A percentile compares a stretch with the other conserved stretches of the same genome.
Evolutionary conservation across 352 stramenopile genomes (phyloP).

Genomic region (Pythium rhizo-oryzae): DNA sequence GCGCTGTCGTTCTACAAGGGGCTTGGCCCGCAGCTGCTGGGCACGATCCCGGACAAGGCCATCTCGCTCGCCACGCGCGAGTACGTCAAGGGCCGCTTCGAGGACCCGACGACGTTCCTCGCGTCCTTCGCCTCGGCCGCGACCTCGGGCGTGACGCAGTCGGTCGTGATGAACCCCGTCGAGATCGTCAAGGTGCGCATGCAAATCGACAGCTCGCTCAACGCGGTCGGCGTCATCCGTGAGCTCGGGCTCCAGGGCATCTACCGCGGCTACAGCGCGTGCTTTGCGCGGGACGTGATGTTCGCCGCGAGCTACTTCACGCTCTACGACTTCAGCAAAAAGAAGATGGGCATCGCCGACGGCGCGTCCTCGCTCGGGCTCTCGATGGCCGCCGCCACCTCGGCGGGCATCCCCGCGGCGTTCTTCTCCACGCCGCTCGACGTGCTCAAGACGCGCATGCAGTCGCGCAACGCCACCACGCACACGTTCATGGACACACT

Average conservation of each 20-base stretch:
- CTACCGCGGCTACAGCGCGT: conserved; percentile 78
- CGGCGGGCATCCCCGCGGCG: conserved; percentile 69
- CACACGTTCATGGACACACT: conserved; percentile 55
- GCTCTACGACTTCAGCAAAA: conserved; percentile 77
- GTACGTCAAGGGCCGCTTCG: conserved; percentile 79
- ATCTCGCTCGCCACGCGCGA: conserved; percentile 79
- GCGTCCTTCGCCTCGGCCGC: conserved; percentile 75
- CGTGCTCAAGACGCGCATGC: conserved; percentile 83
- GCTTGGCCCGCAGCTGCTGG: conserved; percentile 66
- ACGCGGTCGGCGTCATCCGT: conserved; percentile 50
- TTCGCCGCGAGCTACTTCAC: conserved; percentile 84
- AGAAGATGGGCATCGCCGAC: conserved; percentile 61
- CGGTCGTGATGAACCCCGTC: conserved; percentile 83
- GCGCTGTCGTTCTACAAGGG: conserved; percentile 81
- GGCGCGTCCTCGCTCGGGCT: conserved; percentile 63
- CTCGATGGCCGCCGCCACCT: conserved; percentile 72
- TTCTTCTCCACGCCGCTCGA: conserved; percentile 81
- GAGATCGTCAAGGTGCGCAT: conserved; percentile 86
- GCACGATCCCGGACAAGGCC: conserved; percentile 81
- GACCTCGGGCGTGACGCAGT: conserved; percentile 69
- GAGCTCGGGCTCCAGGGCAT: conserved; percentile 65
- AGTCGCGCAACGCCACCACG: conserved; percentile 55
- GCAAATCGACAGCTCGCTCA: conserved; percentile 79
- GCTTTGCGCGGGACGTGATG: conserved; percentile 68
- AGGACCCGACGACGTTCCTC: conserved; percentile 68